Evolutionary conservation across 345 rosid species (phyloP), one percentile per base, ranked within the genome.

Genomic region (Turnera subulata): DNA sequence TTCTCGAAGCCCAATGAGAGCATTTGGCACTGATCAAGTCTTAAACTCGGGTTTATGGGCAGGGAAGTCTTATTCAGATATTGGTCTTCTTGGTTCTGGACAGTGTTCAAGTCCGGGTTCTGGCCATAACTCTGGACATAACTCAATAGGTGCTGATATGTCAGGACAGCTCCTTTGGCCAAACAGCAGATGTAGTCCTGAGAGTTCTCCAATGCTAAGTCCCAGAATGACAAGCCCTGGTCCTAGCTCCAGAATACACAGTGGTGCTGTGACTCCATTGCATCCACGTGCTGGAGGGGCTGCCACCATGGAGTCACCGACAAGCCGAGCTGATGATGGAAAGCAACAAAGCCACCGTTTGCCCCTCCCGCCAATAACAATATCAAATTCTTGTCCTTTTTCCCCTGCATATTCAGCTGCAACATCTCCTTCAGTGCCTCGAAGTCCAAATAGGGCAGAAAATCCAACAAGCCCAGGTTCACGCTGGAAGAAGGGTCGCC

Each of bases 101-200:
- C 99, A 87, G 15, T 93, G 99, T 70, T 93, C 99, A 29, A 93
- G 99, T 80, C 95, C 99, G 32, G 95, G 91, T 54, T 93, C 99
- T 44, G 96, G 99, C 62, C 73, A 89, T 71, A 93, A 93, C 68
- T 92, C 98, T 25, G 96, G 98, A 18, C 87, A 88, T 70, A 86
- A 92, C 62, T 93, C 99, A 56, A 80, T 90, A 63, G 99, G 96
- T 69, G 97, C 96, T 62, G 97, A 89, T 69, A 74, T 85, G 88
- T 73, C 90, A 32, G 80, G 92, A 44, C 95, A 84, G 77, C 71
- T 85, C 54, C 85, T 93, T 78, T 85, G 97, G 99, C 96, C 80
- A 6, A 93, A 85, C 35, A 90, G 90, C 75, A 75, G 96, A 79
- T 82, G 95, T 73, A 93, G 99, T 76, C 92, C 96, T 35, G 99